These are phyloP conservation scores for Cyberlindnera mycetangii DNA, from an alignment of 805 yeast genomes.

Conservation along the genomic window DNA sequence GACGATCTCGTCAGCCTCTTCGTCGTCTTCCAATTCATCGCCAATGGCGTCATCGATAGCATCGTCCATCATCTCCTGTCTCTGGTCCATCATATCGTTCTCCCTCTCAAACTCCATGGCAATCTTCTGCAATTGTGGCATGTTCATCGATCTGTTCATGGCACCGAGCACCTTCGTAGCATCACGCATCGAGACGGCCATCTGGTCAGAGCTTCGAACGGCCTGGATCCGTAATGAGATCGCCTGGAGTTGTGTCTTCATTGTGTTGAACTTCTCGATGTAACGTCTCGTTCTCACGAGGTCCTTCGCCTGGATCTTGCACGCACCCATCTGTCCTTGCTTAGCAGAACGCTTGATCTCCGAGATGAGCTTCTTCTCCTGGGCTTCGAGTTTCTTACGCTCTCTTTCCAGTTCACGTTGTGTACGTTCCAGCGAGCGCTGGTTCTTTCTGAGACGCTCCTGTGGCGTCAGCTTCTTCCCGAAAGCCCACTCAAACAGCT, in stretches of 20 bases:
- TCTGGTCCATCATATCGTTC: constrained; percentile 95
- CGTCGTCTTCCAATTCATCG: constrained; percentile 82
- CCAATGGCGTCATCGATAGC: constrained; percentile 97
- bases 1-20: constrained; percentile 88
- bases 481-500: constrained; percentile 88
- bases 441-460: constrained; percentile 91
- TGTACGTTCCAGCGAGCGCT: constrained; percentile 90
- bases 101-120: constrained; percentile 95
- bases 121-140: constrained; percentile 83
- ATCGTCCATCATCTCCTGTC: constrained; percentile 98
- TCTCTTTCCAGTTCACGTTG: constrained; percentile 93
- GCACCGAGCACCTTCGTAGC: constrained; percentile 83
- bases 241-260: constrained; percentile 96
- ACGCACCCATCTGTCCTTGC: constrained; percentile 81
- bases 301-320: constrained; percentile 95
- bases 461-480: constrained; percentile 94
- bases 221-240: constrained; percentile 87
- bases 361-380: constrained; percentile 80
- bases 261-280: constrained; percentile 80
- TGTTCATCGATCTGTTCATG: constrained; percentile 87
- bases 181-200: constrained; percentile 92
- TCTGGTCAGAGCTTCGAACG: constrained; percentile 89
- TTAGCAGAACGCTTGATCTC: constrained; percentile 94
- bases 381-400: constrained; percentile 78
- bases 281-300: constrained; percentile 80